Percentiles rank a stretch among this genome's conserved stretches.
These are phyloP conservation scores for Laburnicola sp. DNA, from an alignment of 2,329 filamentous ascomycete species.

Conservation along the genomic window DNA sequence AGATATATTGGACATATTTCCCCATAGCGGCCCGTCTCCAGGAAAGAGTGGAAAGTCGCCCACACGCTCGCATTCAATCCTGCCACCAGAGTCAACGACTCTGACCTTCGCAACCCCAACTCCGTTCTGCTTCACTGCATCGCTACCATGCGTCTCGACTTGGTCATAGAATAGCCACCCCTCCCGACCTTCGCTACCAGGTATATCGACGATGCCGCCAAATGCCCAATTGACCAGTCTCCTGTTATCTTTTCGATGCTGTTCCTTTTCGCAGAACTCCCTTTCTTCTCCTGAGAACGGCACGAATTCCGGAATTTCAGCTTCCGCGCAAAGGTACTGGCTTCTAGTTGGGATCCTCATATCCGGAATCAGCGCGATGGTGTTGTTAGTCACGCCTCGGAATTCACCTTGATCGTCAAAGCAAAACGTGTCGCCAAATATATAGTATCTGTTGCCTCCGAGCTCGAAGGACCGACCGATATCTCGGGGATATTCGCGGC, in stretches of 20 bases:
- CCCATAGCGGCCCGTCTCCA: constrained; percentile 12
- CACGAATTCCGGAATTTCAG: constrained; percentile 15
- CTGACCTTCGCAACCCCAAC: constrained; percentile 14
- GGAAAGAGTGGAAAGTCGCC: constrained; percentile 11
- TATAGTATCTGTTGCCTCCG: constrained; percentile 14
- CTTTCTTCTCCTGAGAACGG: constrained; percentile 8
- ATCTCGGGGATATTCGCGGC: constrained; percentile 11
- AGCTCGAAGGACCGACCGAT: constrained; percentile 13
- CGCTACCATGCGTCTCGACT: constrained; percentile 13
- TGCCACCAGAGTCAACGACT: background rate
- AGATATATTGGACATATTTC: constrained; percentile 15
- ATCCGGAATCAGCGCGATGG: constrained; percentile 12
- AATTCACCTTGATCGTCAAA: constrained; percentile 12
- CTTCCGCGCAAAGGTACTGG: constrained; percentile 3
- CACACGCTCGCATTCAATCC: constrained; percentile 12
- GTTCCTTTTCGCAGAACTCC: constrained; percentile 6
- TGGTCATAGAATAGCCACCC: constrained; percentile 18
- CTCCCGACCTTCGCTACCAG: constrained; percentile 5
- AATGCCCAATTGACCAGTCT: constrained; percentile 18
- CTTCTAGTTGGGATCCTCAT: constrained; percentile 12
- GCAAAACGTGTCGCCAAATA: constrained; percentile 21
- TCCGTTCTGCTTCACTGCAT: constrained; percentile 7
- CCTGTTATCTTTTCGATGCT: constrained; percentile 12
- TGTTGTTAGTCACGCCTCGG: constrained; percentile 18
- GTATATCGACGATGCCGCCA: constrained; percentile 16